Evolutionary conservation across 2,329 filamentous ascomycete species (phyloP), one percentile per base, ranked within the genome.

Genomic region (Clonostachys solani): DNA sequence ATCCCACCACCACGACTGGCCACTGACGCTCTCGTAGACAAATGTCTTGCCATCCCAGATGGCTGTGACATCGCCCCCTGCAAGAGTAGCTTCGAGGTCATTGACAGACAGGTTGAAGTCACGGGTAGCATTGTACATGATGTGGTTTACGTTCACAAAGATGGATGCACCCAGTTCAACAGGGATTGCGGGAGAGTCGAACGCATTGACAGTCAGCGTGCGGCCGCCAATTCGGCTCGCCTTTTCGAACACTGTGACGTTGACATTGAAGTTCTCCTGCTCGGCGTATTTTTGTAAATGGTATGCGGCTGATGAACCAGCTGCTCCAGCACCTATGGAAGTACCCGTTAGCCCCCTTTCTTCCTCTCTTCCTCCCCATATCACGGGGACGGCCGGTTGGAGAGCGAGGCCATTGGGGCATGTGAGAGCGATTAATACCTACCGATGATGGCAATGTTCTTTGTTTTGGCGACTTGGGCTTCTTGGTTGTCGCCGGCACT

Each of bases 141-240:
- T 96, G 37, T 83, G 73, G 60, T 97, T 99, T 40, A 87, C 80
- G 43, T 86, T 65, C 41, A 97, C 89, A 61, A 97, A 99, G 56
- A 97, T 96, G 51, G 87, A 92, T 12, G 88, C 94, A 15, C 94
- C 94, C 1, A 97, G 74, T 64, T 99, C 94, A 35, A 96, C 79
- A 2, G 87, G 86, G 37, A 84, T 71, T 1, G 69, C 53, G 2
- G 83, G 73, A 56, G 92, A 77, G 52, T 81, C 77, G 61, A 87
- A 92, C 3, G 83, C 84, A 58, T 91, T 74, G 16, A 96, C 86
- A 1, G 92, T 97, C 33, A 92, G 88, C 8, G 87, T 87, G 23
- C 94, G 87, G 9, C 94, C 94, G 33, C 94, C 94, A 40, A 97
- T 77, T 55, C 84, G 89, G 33, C 73, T 64, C 15, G 82, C 83